Percentiles rank a stretch among this genome's conserved stretches.
Evolutionary conservation across 345 rosid species (phyloP).

Genomic region (Arabidopsis arenosa): DNA sequence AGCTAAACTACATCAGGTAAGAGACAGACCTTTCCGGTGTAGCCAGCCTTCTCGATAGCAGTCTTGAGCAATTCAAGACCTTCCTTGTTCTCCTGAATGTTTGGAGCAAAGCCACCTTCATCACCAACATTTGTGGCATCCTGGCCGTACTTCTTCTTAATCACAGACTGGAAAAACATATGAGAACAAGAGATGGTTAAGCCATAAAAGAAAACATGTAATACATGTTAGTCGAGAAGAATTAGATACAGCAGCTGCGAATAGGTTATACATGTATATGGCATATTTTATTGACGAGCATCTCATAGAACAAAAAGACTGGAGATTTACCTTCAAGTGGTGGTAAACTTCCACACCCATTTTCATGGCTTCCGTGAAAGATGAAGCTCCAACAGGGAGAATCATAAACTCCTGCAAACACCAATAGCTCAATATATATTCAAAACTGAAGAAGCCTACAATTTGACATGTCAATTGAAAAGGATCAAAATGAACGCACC

Average conservation of each 20-base stretch:
- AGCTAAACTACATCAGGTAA: neutral
- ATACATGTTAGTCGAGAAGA: neutral
- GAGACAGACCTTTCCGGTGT: slow-evolving; percentile 75
- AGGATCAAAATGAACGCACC: slow-evolving; percentile 44
- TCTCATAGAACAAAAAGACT: neutral
- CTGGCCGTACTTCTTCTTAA: slow-evolving; percentile 85
- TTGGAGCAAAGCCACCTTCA: slow-evolving; percentile 99
- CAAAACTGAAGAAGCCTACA: neutral
- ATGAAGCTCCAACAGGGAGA: slow-evolving; percentile 89
- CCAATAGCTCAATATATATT: neutral
- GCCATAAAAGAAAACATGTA: neutral
- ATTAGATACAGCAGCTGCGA: neutral
- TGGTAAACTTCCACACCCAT: slow-evolving; percentile 99
- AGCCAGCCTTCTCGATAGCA: slow-evolving; percentile 95
- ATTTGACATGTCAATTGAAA: neutral
- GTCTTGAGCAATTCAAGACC: slow-evolving; percentile 93
- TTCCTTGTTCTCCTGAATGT: slow-evolving; percentile 99
- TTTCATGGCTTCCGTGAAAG: slow-evolving; percentile 98
- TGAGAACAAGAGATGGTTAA: neutral
- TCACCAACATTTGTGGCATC: slow-evolving; percentile 99
- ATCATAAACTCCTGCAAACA: slow-evolving; percentile 89
- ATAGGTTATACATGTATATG: neutral
- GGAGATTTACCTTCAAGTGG: slow-evolving; percentile 68
- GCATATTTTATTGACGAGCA: neutral
- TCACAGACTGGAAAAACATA: slow-evolving; percentile 36